Evolutionary conservation across 1,139 yeast species (phyloP).

Genomic region (Kurtzmaniella quercitrusa): DNA sequence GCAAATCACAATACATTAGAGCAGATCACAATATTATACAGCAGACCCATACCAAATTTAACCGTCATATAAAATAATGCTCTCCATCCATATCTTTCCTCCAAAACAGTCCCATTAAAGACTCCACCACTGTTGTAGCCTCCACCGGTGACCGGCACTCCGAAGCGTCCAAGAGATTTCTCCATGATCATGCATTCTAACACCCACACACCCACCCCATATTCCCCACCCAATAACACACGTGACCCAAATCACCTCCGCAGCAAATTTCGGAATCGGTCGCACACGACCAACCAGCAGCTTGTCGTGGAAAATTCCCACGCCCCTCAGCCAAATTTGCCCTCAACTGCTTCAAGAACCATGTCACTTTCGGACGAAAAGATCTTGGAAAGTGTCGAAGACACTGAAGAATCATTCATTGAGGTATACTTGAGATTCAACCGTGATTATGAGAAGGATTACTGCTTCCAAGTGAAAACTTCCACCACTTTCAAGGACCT

Average conservation of each 20-base stretch:
- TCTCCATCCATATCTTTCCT: too few relatives aligned
- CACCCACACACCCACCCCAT: neutral
- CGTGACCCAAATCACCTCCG: neutral
- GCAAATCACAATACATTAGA: too few relatives aligned
- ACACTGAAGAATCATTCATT: conserved; percentile 23
- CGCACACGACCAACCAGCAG: conserved; percentile 1
- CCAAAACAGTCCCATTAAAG: too few relatives aligned
- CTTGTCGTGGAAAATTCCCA: conserved; percentile 6
- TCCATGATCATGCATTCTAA: too few relatives aligned
- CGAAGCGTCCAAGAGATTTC: too few relatives aligned
- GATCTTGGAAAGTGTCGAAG: conserved; percentile 13
- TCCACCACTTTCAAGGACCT: conserved; percentile 57
- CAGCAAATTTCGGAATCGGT: neutral
- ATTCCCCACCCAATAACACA: neutral
- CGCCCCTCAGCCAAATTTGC: conserved; percentile 4
- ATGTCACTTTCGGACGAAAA: conserved; percentile 12
- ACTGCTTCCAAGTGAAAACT: conserved; percentile 71
- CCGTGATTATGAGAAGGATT: conserved; percentile 81
- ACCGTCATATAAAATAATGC: too few relatives aligned
- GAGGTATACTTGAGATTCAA: conserved; percentile 85
- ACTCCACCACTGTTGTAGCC: too few relatives aligned
- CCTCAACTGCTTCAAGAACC: conserved; percentile 12
- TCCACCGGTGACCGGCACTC: too few relatives aligned
- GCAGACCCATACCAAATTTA: too few relatives aligned
- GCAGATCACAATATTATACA: too few relatives aligned